Percentiles rank a stretch among this genome's conserved stretches.
These are phyloP conservation scores for Colletotrichum shisoi DNA, from an alignment of 2,329 filamentous ascomycete genomes.

Conservation along the genomic window DNA sequence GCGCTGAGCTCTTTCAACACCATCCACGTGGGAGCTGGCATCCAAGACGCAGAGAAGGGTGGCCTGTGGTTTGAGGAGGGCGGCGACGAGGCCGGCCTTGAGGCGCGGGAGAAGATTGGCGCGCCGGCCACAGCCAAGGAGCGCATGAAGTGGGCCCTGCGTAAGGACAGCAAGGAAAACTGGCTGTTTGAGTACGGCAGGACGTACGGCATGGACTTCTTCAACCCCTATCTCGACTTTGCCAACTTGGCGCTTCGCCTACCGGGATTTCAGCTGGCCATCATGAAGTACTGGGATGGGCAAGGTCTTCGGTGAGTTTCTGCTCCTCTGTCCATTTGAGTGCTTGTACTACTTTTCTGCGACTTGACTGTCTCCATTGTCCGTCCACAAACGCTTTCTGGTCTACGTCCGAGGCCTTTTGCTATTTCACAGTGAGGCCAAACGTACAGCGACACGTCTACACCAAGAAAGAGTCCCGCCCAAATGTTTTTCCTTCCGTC, in stretches of 20 bases:
- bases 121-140: conserved; percentile 62
- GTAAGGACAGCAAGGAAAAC: conserved; percentile 56
- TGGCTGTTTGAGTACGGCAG: conserved; percentile 65
- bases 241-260: conserved; percentile 72
- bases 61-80: conserved; percentile 71
- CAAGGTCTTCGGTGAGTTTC: conserved; percentile 73
- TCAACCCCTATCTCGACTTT: conserved; percentile 92
- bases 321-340: conserved; percentile 34
- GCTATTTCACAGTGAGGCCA: conserved; percentile 6
- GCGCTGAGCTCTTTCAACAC: conserved; percentile 82
- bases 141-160: conserved; percentile 68
- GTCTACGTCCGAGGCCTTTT: conserved; percentile 1
- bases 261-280: conserved; percentile 75
- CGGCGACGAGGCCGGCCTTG: conserved; percentile 64
- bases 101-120: conserved; percentile 55
- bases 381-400: conserved; percentile 1
- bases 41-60: conserved; percentile 57
- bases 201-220: conserved; percentile 73
- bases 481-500: conserved; percentile 17
- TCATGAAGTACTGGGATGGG: conserved; percentile 82
- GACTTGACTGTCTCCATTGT: background rate
- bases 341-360: conserved; percentile 25
- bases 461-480: background rate
- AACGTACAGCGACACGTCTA: conserved; percentile 1
- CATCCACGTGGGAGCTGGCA: conserved; percentile 68